phyloP scores from a whole-genome alignment of 2,329 filamentous ascomycete genomes.

The Phaeophleospora eucalypticola region DNA sequence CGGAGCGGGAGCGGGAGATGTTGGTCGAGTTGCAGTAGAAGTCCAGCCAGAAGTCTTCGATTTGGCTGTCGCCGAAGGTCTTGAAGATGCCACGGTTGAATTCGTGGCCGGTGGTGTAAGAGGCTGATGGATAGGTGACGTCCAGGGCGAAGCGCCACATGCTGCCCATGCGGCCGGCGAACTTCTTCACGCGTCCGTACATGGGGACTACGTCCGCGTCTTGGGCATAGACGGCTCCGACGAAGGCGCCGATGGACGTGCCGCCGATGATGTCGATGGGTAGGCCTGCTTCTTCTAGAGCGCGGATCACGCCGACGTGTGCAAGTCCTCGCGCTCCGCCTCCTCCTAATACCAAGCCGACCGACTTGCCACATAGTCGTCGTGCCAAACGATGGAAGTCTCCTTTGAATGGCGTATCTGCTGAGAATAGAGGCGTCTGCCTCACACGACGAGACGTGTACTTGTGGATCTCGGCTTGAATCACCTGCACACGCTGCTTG shows the following conservation, averaged over 20 bases:
- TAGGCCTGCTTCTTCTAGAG: conserved; percentile 92
- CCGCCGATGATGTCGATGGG: conserved; percentile 94
- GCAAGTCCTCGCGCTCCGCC: conserved; percentile 89
- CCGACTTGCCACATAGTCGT: conserved; percentile 85
- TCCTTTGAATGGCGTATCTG: conserved; percentile 89
- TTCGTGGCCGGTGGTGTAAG: conserved; percentile 96
- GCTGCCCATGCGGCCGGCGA: conserved; percentile 96
- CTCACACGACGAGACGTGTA: conserved; percentile 93
- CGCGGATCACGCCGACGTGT: conserved; percentile 89
- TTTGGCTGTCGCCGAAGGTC: conserved; percentile 92
- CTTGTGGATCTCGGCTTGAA: conserved; percentile 97
- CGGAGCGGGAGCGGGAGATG: conserved; percentile 86
- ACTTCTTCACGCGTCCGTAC: conserved; percentile 95
- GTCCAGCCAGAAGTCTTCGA: conserved; percentile 98
- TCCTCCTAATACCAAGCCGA: conserved; percentile 89
- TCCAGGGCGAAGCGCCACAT: conserved; percentile 98
- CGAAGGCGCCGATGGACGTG: conserved; percentile 93
- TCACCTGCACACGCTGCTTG: conserved; percentile 86
- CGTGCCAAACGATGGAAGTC: conserved; percentile 93
- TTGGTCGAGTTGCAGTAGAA: conserved; percentile 99
- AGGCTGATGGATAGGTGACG: conserved; percentile 90
- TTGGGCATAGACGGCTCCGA: conserved; percentile 89
- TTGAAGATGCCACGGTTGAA: conserved; percentile 99
- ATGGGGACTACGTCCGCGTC: conserved; percentile 96
- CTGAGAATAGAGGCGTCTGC: conserved; percentile 82